These are phyloP conservation scores for Leccinellum luteum DNA, from an alignment of 768 basidiomycete species.

Conservation along the genomic window DNA sequence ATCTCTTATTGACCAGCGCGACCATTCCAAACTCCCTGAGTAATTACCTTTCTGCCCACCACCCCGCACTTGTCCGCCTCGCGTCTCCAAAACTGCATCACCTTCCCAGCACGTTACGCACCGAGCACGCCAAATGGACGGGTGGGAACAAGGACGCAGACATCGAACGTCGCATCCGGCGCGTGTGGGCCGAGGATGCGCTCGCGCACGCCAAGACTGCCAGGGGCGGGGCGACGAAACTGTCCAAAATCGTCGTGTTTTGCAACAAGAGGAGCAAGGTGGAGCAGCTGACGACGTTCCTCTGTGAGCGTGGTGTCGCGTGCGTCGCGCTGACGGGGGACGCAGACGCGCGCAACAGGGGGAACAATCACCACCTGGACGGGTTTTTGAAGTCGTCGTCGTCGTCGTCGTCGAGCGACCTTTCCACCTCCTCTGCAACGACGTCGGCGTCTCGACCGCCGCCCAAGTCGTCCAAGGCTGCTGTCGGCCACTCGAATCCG, in stretches of 20 bases:
- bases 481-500: constrained; percentile 21
- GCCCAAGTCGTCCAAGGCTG: too few species aligned
- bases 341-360: constrained; percentile 55
- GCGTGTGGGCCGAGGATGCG: constrained; percentile 74
- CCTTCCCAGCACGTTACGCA: constrained; percentile 65
- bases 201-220: constrained; percentile 27
- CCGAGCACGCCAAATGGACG: constrained; percentile 73
- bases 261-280: constrained; percentile 76
- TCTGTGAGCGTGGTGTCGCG: constrained; percentile 59
- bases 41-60: constrained; percentile 57
- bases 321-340: constrained; percentile 65
- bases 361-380: constrained; percentile 73
- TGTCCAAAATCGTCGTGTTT: constrained; percentile 78
- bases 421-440: not conserved
- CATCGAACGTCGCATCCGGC: constrained; percentile 68
- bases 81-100: constrained; percentile 79
- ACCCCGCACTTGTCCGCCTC: constrained; percentile 66
- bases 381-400: constrained; percentile 54
- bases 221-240: constrained; percentile 23
- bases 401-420: not conserved
- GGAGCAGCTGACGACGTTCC: constrained; percentile 53
- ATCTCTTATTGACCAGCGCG: constrained; percentile 79
- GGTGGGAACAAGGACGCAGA: constrained; percentile 81
- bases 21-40: constrained; percentile 81
- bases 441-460: not conserved